Percentiles rank a stretch among this genome's conserved stretches.
Conservation (phyloP, 2,329 filamentous ascomycete genomes). For the Diplodia intermedia region DNA sequence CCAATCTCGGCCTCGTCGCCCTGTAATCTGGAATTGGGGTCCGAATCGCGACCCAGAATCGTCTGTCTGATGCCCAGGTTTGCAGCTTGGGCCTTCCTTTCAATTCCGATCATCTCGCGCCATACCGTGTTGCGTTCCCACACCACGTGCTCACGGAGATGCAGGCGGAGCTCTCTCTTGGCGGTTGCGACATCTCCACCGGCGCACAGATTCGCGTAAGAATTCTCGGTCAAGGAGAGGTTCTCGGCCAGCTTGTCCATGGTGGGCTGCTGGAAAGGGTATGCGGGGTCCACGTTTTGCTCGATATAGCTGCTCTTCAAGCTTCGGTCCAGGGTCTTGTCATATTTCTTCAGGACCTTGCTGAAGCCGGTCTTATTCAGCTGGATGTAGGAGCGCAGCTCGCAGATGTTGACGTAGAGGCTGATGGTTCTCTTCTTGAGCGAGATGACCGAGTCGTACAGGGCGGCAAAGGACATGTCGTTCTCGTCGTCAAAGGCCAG, state of each 20-base stretch:
- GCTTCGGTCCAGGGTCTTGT: slow-evolving; percentile 89
- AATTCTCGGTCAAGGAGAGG: slow-evolving; percentile 75
- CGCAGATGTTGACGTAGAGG: slow-evolving; percentile 90
- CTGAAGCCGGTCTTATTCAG: slow-evolving; percentile 96
- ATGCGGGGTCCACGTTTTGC: slow-evolving; percentile 74
- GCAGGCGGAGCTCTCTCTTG: slow-evolving; percentile 83
- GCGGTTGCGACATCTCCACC: slow-evolving; percentile 78
- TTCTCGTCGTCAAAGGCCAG: slow-evolving; percentile 77
- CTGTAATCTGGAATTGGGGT: slow-evolving; percentile 74
- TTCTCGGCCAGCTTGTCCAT: slow-evolving; percentile 73
- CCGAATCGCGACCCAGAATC: slow-evolving; percentile 76
- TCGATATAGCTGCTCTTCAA: slow-evolving; percentile 80
- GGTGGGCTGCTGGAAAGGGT: slow-evolving; percentile 79
- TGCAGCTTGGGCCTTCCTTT: slow-evolving; percentile 91
- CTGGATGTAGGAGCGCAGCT: slow-evolving; percentile 94
- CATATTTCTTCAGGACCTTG: slow-evolving; percentile 97
- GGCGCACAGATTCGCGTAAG: slow-evolving; percentile 83
- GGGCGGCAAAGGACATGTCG: slow-evolving; percentile 73
- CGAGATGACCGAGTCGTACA: slow-evolving; percentile 77
- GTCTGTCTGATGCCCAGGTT: slow-evolving; percentile 81
- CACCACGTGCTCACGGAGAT: slow-evolving; percentile 94
- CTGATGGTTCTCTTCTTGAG: slow-evolving; percentile 90
- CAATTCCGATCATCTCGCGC: slow-evolving; percentile 98
- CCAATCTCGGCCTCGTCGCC: slow-evolving; percentile 76
- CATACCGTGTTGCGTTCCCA: slow-evolving; percentile 99